Evolutionary conservation across 805 yeast genomes (phyloP), one percentile per base, ranked within the genome.

Genomic region (Huiozyma sinensis): DNA sequence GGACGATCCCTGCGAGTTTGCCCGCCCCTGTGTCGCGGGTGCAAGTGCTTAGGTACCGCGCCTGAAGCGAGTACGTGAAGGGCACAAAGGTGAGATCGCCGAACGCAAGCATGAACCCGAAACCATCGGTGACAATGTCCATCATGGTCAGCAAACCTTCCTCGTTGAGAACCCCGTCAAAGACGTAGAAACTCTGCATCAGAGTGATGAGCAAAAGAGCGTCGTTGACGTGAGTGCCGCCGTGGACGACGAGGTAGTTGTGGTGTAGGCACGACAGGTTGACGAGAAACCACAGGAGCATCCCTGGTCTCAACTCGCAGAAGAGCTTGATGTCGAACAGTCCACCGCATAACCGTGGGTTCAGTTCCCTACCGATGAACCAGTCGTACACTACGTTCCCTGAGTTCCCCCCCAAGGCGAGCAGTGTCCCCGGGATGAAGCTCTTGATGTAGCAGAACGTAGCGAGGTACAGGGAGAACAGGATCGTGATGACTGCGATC

Each of bases 351-450:
- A 50, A 32, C 53, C 97, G 73, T 28, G 97, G 98, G 61, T 92
- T 92, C 57, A 92, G 70, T 65, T 90, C 97, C 47, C 98, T 78
- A 30, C 98, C 98, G 59, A 92, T 88, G 58, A 88, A 92, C 97
- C 96, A 89, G 58, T 92, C 96, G 59, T 84, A 90, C 7, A 90
- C 53, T 0, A 64, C 52, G 51, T 75, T 79, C 0, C 86, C 84
- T 0, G 95, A 72, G 65, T 90, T 90, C 3, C 98, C 98, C 38
- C 92, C 92, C 35, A 75, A 62, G 0, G 97, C 89, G 42, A 92
- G 69, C 35, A 92, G 77, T 50, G 84, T 70, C 55, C 85, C 92
- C 8, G 67, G 68, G 6, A 81, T 50, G 57, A 80, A 90, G 5
- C 95, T 84, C 34, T 63, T 59, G 1, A 78, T 42, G 61, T 86